Percentiles rank a stretch among this genome's conserved stretches.
Evolutionary conservation across 164 flowering plant genomes (phyloP).

Genomic region (Stephania japonica): DNA sequence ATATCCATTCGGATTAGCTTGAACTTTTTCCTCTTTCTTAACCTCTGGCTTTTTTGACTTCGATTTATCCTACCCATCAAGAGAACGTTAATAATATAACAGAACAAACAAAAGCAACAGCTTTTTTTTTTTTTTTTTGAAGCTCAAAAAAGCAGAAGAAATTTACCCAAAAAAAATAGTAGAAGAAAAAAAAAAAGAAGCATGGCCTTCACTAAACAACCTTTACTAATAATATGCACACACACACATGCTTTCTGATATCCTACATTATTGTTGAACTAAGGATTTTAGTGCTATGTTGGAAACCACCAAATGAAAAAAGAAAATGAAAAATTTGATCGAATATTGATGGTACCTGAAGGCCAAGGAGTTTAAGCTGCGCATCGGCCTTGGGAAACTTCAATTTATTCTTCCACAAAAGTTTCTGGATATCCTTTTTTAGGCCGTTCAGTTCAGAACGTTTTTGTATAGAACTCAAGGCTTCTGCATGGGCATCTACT

Average conservation of each 20-base stretch:
- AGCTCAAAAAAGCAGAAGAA: too few relatives aligned
- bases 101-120: background rate
- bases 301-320: background rate
- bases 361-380: conserved; percentile 68
- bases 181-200: background rate
- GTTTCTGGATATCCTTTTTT: conserved; percentile 82
- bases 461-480: conserved; percentile 18
- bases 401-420: conserved; percentile 86
- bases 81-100: background rate
- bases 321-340: background rate
- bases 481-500: conserved; percentile 24
- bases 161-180: background rate
- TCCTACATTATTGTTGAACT: background rate
- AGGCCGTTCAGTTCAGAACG: conserved; percentile 63
- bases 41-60: conserved; percentile 27
- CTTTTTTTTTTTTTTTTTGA: too few relatives aligned
- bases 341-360: conserved; percentile 35
- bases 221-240: background rate
- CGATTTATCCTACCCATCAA: conserved; percentile 27
- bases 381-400: conserved; percentile 67
- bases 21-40: conserved; percentile 28
- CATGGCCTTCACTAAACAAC: background rate
- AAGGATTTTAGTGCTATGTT: background rate
- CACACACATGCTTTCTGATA: background rate
- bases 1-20: conserved; percentile 22